These are phyloP conservation scores for Chenopodium suecicum DNA, from an alignment of 148 eudicot genomes.

Conservation along the genomic window DNA sequence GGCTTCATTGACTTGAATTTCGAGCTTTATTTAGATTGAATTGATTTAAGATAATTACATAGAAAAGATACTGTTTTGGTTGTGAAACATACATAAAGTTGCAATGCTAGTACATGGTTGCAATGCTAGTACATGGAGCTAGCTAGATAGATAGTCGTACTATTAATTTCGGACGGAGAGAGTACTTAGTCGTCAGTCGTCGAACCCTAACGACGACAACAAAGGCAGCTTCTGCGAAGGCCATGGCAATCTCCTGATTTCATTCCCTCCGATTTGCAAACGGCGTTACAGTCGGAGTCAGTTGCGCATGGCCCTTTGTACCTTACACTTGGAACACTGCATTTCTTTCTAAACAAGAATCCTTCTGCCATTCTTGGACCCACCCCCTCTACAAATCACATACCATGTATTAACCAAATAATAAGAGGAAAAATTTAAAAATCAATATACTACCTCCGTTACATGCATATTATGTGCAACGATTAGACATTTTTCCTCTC, in stretches of 20 bases:
- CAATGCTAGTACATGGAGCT: background rate
- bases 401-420: too few species aligned
- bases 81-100: too few species aligned
- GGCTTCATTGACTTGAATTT: too few species aligned
- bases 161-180: background rate
- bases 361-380: slow-evolving; percentile 11
- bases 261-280: slow-evolving; percentile 1
- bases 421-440: too few species aligned
- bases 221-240: background rate
- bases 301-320: background rate
- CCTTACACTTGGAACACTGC: background rate
- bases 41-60: too few species aligned
- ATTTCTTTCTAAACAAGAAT: background rate
- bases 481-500: too few species aligned
- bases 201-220: background rate
- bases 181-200: too few species aligned
- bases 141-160: background rate
- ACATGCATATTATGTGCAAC: too few species aligned
- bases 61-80: too few species aligned
- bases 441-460: too few species aligned
- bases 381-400: background rate
- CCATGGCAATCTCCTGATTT: background rate
- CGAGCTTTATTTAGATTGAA: too few species aligned
- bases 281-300: slow-evolving; percentile 3
- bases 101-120: background rate